A percentile compares a stretch with the other conserved stretches of the same genome.
Conservation (phyloP, 495 filamentous ascomycete species). For the Trichodelitschia bisporula region DNA sequence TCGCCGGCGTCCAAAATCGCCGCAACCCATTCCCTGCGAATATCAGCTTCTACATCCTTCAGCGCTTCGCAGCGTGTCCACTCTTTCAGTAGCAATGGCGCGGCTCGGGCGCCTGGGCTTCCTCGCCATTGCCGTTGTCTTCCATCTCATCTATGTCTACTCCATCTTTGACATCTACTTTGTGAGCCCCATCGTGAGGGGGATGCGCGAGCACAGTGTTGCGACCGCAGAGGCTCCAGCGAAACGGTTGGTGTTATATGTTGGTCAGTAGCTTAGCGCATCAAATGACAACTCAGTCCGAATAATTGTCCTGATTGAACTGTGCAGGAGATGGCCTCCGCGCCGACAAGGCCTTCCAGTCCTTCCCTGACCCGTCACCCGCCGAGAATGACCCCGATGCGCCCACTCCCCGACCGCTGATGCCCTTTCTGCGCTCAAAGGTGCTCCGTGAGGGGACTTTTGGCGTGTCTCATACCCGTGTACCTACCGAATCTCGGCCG, state of each 20-base stretch:
- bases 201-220: slow-evolving; percentile 63
- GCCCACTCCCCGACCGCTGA: slow-evolving; percentile 41
- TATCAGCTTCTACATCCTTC: no score
- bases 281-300: no score
- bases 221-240: slow-evolving; percentile 56
- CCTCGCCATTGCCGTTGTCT: slow-evolving; percentile 71
- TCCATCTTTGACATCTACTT: slow-evolving; percentile 99
- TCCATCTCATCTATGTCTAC: slow-evolving; percentile 83
- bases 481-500: slow-evolving; percentile 90
- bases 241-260: slow-evolving; percentile 75
- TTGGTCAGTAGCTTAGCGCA: slow-evolving; percentile 42
- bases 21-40: no score
- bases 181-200: slow-evolving; percentile 88
- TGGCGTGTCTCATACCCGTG: slow-evolving; percentile 90
- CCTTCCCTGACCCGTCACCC: slow-evolving; percentile 70
- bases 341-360: slow-evolving; percentile 96
- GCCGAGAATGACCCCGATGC: slow-evolving; percentile 24
- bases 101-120: slow-evolving; percentile 69
- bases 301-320: no score
- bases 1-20: no score
- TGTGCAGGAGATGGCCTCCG: slow-evolving; percentile 63
- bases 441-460: slow-evolving; percentile 86
- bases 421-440: slow-evolving; percentile 81
- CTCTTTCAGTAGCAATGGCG: no score
- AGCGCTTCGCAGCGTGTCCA: no score